Evolutionary conservation across 148 eudicot species (phyloP), one percentile per base, ranked within the genome.

Genomic region (Polygonum maritimum): DNA sequence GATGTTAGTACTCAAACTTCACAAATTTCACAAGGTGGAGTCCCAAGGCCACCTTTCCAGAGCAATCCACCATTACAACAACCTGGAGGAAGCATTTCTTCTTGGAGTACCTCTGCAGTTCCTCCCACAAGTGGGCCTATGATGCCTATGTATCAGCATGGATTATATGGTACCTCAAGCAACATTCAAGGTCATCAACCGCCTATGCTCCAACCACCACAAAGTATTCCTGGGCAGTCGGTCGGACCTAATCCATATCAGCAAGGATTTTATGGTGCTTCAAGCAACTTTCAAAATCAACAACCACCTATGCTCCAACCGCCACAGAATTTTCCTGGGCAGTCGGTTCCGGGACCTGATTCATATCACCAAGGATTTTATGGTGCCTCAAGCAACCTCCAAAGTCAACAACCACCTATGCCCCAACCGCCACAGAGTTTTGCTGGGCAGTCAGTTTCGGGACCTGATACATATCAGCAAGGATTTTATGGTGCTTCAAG

Each of bases 191-290:
- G 73, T 26, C 90, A 80, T 48, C 84, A 81, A 55, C 88, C 80
- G 48, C 19, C 85, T 78, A 74, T 83, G 67, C 54, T 81, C 52
- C 78, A 52, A 71, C 80, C 85, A 0, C 71, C 65, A 74, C 86
- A 83, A 75, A 78, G 78, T 39, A 39, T 83, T 69, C 40, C 81
- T 41, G 31, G 31, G 31, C 31, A 26, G 31, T 26, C 31, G 31
- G 31, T 26, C 31, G 31, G 31, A 26, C 31, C 31, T 26, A 77
- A 82, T 82, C 80, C 79, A 31, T 80, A 81, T 5, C 5, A 4
- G 84, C 88, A 83, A 77, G 83, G 84, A 75, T 79, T 73, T 57
- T 83, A 76, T 79, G 87, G 85, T 19, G 83, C 87, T 71, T 75
- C 85, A 73, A 80, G 83, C 51, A 76, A 79, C 52, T 69, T 69